Evolutionary conservation across 306 rosid genomes (phyloP).

Genomic region (Amphicarpaea edgeworthii): DNA sequence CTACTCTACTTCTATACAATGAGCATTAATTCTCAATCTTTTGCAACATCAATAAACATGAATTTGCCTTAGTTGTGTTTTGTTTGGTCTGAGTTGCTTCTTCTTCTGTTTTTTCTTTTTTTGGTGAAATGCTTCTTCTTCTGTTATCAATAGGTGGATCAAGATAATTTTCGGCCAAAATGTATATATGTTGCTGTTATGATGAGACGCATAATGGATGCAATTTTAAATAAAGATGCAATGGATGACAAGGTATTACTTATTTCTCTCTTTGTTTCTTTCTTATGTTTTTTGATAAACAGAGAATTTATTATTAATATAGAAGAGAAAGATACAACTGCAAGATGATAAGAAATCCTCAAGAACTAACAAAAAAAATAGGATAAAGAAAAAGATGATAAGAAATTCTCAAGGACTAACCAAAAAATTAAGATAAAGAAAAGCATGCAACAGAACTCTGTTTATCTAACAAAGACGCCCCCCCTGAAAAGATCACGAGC

Average conservation of each 20-base stretch:
- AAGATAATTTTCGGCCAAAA: conserved; percentile 75
- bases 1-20: neutral
- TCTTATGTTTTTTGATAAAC: neutral
- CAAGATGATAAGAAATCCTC: neutral
- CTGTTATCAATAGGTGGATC: conserved; percentile 58
- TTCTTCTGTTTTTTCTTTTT: no score
- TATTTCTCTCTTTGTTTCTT: neutral
- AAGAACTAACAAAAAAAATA: neutral
- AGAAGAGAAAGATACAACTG: neutral
- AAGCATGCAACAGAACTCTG: no score
- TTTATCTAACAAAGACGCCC: neutral
- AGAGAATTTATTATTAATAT: neutral
- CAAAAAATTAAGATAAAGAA: no score
- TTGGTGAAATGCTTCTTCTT: no score
- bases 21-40: neutral
- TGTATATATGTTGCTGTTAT: conserved; percentile 92
- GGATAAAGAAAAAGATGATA: neutral
- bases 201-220: conserved; percentile 94
- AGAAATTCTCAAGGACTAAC: no score
- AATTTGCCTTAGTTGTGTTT: conserved; percentile 33
- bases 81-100: conserved; percentile 17
- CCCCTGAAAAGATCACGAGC: no score
- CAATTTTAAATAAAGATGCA: conserved; percentile 86
- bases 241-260: conserved; percentile 92
- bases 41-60: neutral